These are phyloP conservation scores for Fusarium brevicatenulatum DNA, from an alignment of 2,329 filamentous ascomycete genomes.

Conservation along the genomic window DNA sequence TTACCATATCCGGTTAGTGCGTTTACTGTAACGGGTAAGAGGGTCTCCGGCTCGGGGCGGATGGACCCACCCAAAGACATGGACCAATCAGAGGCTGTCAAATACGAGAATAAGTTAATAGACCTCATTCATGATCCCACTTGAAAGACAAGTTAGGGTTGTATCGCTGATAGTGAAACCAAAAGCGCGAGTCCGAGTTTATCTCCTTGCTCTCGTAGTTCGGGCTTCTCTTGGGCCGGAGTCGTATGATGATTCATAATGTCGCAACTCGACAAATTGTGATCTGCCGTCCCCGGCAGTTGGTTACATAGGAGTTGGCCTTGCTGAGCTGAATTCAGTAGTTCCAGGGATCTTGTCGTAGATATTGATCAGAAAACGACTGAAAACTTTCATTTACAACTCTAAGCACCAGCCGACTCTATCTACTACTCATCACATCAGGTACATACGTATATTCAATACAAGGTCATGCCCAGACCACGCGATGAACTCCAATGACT, in stretches of 20 bases:
- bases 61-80: fast-evolving
- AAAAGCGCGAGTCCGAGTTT: slow-evolving; percentile 2
- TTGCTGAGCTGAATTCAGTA: background rate
- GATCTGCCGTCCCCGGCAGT: background rate
- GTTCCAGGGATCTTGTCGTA: background rate
- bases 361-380: background rate
- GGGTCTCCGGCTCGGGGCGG: background rate
- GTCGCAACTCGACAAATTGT: background rate
- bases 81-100: slow-evolving; percentile 2
- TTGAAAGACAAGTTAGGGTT: background rate
- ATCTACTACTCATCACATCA: fast-evolving
- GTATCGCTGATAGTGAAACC: background rate
- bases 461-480: background rate
- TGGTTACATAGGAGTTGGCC: background rate
- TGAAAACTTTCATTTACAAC: fast-evolving
- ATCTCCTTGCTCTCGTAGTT: background rate
- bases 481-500: background rate
- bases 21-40: slow-evolving; percentile 14
- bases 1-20: slow-evolving; percentile 21
- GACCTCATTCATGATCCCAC: background rate
- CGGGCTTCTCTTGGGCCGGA: background rate
- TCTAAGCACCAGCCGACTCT: fast-evolving
- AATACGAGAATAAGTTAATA: slow-evolving; percentile 27
- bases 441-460: background rate
- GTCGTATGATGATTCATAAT: background rate